Base-by-base conservation (phyloP, 495 filamentous ascomycete species). In the Penicilliopsis zonata region DNA sequence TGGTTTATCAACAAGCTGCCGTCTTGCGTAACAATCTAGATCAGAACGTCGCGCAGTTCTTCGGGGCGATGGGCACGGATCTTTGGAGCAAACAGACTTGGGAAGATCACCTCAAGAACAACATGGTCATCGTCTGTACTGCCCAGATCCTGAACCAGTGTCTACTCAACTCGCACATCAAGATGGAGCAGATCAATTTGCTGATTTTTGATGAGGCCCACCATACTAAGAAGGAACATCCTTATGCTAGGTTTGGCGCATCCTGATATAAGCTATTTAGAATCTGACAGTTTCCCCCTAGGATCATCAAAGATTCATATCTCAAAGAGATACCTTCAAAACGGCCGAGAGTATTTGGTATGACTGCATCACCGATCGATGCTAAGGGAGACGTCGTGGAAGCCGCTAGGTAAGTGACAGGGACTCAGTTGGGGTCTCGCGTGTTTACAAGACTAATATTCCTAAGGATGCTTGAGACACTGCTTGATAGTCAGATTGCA, bases 341-440 rank as follows among this genome's bases (percentile, higher is more conserved):
- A 13, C 67, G 75, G 2, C 92, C 90, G 9, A 79, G 79, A 35
- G 76, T 99, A 14, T 82, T 99, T 45, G 90, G 88, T 12, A 94
- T 99, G 88, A 99, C 90, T 6, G 90, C 90, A 10, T 95, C 88
- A 7, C 90, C 90, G 2, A 78, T 96, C n/a, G 88, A 96, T 60
- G 75, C 80, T 2, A 77, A 80, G 42, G 64, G 68, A 0, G 74
- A 90, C 44, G 69, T 83, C 15, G 57, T 70, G 13, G 59, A 73
- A 24, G 81, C 80, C 34, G 86, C 85, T 12, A 50, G 43, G 70
- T 77, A 53, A 38, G 57, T 50, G 13, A 3, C 20, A 18, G 9
- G 19, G 16, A 18, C 3, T 1, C 3, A 23, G 6, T 6, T 6
- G 21, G 21, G n/a, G 21, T n/a, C 21, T n/a, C 6, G n/a, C n/a